A percentile compares a stretch with the other conserved stretches of the same genome.
phyloP scores from a whole-genome alignment of 768 basidiomycete species.

The Tulasnella sp. region DNA sequence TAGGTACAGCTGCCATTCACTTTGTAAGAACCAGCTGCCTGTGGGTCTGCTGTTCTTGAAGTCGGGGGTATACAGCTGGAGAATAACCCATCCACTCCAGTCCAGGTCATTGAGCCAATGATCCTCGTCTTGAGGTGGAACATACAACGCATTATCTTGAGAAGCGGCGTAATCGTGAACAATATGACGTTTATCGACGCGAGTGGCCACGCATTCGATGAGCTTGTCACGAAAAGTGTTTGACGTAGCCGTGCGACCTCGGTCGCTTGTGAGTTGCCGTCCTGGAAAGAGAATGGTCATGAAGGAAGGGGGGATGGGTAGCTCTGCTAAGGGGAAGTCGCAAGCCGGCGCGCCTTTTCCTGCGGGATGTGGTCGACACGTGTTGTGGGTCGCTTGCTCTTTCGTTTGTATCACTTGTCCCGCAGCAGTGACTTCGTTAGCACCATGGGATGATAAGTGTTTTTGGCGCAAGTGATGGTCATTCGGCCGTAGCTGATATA shows the following conservation, averaged over 20 bases:
- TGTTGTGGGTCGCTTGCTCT: not conserved
- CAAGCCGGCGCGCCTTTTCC: not conserved
- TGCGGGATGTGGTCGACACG: not conserved
- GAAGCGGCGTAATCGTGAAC: not conserved
- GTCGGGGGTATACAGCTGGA: not conserved
- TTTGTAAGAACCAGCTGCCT: not conserved
- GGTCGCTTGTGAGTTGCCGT: not conserved
- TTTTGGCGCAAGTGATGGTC: not conserved
- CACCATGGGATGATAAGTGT: not conserved
- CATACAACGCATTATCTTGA: not conserved
- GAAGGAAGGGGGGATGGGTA: not conserved
- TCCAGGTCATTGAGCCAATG: not conserved
- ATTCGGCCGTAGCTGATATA: not conserved
- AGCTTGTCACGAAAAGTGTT: not conserved
- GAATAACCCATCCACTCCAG: not conserved
- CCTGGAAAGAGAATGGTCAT: slow-evolving; percentile 4
- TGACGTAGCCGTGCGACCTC: not conserved
- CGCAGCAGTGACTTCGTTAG: not conserved
- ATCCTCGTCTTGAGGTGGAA: not conserved
- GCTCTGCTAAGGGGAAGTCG: not conserved
- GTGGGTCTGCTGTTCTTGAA: not conserved
- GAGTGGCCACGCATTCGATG: not conserved
- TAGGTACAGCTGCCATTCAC: not conserved
- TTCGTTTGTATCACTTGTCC: not conserved
- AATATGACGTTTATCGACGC: not conserved